These are phyloP conservation scores for Pachyrhizus erosus DNA, from an alignment of 306 rosid species.

Conservation along the genomic window DNA sequence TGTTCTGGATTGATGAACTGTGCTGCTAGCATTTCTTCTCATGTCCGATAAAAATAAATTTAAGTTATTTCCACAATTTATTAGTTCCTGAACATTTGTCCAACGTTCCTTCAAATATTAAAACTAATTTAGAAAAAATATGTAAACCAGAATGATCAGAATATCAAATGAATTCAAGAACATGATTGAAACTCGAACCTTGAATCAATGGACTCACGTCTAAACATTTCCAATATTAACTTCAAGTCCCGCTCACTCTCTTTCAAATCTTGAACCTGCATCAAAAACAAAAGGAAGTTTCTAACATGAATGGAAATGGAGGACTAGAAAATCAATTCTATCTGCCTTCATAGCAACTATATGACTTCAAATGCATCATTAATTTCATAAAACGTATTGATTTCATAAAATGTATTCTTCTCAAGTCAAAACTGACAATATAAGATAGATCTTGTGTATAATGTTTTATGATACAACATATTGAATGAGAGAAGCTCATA, in stretches of 20 bases:
- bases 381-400: neutral
- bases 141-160: conserved; percentile 3
- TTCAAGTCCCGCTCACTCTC: conserved; percentile 64
- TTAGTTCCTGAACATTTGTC: neutral
- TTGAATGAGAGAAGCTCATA: neutral
- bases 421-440: neutral
- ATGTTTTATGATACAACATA: neutral
- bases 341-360: neutral
- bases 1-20: neutral
- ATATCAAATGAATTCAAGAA: conserved; percentile 33
- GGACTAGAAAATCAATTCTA: conserved; percentile 5
- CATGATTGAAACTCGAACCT: conserved; percentile 61
- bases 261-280: conserved; percentile 75
- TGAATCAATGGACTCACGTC: conserved; percentile 83
- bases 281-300: conserved; percentile 24
- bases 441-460: neutral
- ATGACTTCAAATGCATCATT: neutral
- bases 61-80: neutral
- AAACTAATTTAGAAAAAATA: neutral
- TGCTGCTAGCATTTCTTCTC: neutral
- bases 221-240: conserved; percentile 83
- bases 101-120: neutral
- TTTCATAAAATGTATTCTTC: neutral
- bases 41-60: neutral
- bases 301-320: conserved; percentile 11